Percentiles rank a stretch among this genome's conserved stretches.
These are phyloP conservation scores for Cairneyella variabilis DNA, from an alignment of 495 filamentous ascomycete species.

Conservation along the genomic window DNA sequence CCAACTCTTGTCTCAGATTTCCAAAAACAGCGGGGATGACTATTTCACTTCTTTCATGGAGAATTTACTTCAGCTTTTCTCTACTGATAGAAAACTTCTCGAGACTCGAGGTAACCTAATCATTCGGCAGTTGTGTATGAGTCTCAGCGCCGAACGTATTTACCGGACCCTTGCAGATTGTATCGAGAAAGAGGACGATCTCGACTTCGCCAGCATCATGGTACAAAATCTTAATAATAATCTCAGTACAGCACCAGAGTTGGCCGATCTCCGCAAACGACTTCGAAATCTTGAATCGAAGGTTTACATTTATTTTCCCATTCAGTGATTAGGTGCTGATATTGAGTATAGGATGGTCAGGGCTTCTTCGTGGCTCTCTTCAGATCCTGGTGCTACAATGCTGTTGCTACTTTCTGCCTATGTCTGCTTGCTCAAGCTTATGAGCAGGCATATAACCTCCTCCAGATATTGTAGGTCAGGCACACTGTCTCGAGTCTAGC, in stretches of 20 bases:
- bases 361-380: constrained; percentile 93
- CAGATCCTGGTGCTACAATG: constrained; percentile 97
- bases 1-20: constrained; percentile 93
- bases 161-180: constrained; percentile 96
- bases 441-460: constrained; percentile 93
- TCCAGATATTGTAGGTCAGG: constrained; percentile 85
- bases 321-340: constrained; percentile 18
- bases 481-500: background rate
- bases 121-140: constrained; percentile 91
- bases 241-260: constrained; percentile 92
- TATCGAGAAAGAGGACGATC: constrained; percentile 95
- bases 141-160: constrained; percentile 88
- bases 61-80: constrained; percentile 89
- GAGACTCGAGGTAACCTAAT: constrained; percentile 95
- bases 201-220: constrained; percentile 99
- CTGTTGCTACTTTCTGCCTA: constrained; percentile 93
- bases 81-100: constrained; percentile 83
- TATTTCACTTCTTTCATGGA: constrained; percentile 99
- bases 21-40: constrained; percentile 89
- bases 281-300: constrained; percentile 86
- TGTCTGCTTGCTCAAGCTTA: constrained; percentile 97
- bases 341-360: constrained; percentile 74
- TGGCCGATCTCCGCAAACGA: constrained; percentile 85
- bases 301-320: constrained; percentile 34
- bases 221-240: constrained; percentile 99